Base-by-base conservation (phyloP, 225 moss, liverwort and hornwort genomes). In the Marchantia paleacea region DNA sequence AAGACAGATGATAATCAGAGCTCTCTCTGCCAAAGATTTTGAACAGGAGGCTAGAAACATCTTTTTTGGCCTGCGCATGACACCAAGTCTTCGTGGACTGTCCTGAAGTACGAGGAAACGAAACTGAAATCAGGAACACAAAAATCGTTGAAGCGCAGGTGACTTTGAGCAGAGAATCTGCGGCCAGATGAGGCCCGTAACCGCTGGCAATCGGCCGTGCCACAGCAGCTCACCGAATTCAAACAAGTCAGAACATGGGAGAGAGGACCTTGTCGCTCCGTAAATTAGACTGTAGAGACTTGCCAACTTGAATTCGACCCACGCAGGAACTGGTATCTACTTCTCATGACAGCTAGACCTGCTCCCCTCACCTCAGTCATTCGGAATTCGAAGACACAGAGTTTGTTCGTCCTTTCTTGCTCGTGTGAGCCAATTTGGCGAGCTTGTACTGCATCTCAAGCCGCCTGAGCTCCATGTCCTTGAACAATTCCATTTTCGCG, bases 371-470 rank as follows among this genome's bases (percentile, higher is more conserved):
- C 79, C 79, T 80, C 79, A 57, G 5, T 87, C 87, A 62, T 63
- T 77, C 77, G 19, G 88, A 88, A 65, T 75, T 75, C 51, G 88
- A 88, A 14, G 88, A 88, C 24, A 75, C 75, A 22, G 88, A 85
- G 52, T 87, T 81, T 20, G 87, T 80, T 60, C 87, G 80, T 49
- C 78, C 81, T 79, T 85, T 88, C 85, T 85, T 88, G 74, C 81
- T 65, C n/a, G 47, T 73, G 31, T 85, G 85, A 12, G 88, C 88
- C n/a, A 88, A 72, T 77, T 88, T 88, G 10, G 88, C 88, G 47
- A 88, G 25, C 81, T 88, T 85, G 72, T 85, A 88, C 75, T 88
- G 88, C 88, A 88, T 85, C 69, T 88, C 88, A 20, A 88, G 83
- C 65, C 85, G 80, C 55, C 88, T 67, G 50, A 88, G 55, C 85